These are phyloP conservation scores for Phytophthora pinifolia DNA, from an alignment of 352 stramenopile species.

Conservation along the genomic window DNA sequence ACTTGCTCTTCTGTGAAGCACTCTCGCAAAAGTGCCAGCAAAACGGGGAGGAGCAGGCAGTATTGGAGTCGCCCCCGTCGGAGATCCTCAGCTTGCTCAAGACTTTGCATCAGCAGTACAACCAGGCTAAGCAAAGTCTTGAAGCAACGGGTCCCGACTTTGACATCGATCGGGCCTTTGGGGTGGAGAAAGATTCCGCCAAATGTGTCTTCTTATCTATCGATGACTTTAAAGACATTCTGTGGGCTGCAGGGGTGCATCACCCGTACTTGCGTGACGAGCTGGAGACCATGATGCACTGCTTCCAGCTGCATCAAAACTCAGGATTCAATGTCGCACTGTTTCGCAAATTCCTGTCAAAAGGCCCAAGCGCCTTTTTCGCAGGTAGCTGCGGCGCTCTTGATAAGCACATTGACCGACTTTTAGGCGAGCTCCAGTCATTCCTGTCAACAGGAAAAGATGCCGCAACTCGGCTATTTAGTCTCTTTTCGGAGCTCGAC, in stretches of 20 bases:
- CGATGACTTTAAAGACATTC: slow-evolving; percentile 70
- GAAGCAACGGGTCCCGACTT: slow-evolving; percentile 34
- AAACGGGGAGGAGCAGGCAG: slow-evolving; percentile 24
- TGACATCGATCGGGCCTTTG: slow-evolving; percentile 50
- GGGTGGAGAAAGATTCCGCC: slow-evolving; percentile 37
- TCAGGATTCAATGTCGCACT: slow-evolving; percentile 50
- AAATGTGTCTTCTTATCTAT: slow-evolving; percentile 43
- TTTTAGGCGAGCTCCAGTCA: slow-evolving; percentile 57
- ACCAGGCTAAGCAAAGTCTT: slow-evolving; percentile 24
- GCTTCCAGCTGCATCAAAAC: slow-evolving; percentile 44
- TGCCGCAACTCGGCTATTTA: slow-evolving; percentile 40
- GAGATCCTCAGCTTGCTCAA: slow-evolving; percentile 59
- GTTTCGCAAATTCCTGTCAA: slow-evolving; percentile 58
- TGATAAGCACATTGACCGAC: slow-evolving; percentile 53
- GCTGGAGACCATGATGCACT: slow-evolving; percentile 54
- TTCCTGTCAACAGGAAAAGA: slow-evolving; percentile 65
- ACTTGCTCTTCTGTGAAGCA: slow-evolving; percentile 58
- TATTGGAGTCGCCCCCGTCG: slow-evolving; percentile 29
- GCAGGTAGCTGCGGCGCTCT: slow-evolving; percentile 38
- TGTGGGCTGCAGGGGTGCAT: slow-evolving; percentile 61
- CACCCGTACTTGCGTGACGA: slow-evolving; percentile 76
- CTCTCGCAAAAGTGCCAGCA: slow-evolving; percentile 51
- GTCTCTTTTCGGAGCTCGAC: slow-evolving; percentile 61
- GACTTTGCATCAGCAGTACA: slow-evolving; percentile 45
- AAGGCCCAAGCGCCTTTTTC: slow-evolving; percentile 52